These are phyloP conservation scores for Ogataea henricii DNA, from an alignment of 805 yeast species.

Conservation along the genomic window DNA sequence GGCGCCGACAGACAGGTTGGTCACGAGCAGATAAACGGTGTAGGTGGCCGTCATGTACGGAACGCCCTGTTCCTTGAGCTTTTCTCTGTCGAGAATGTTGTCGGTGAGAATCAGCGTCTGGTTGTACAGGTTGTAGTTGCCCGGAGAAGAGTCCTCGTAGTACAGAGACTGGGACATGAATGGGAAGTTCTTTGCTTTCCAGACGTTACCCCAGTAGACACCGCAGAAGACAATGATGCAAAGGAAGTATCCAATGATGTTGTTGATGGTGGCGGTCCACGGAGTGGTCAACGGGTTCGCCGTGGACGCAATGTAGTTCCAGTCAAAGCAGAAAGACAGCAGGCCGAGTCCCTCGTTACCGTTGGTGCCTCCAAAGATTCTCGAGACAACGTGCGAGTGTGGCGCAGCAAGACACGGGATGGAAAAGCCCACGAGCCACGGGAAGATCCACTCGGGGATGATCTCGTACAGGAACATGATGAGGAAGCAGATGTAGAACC, in stretches of 20 bases:
- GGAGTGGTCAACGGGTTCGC: slow-evolving; percentile 34
- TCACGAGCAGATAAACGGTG: slow-evolving; percentile 33
- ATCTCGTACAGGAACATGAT: slow-evolving; percentile 32
- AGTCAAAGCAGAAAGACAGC: slow-evolving; percentile 35
- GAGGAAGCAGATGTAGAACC: slow-evolving; percentile 27
- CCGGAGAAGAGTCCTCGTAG: slow-evolving; percentile 28
- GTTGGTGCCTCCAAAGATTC: slow-evolving; percentile 36
- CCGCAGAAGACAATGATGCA: slow-evolving; percentile 30
- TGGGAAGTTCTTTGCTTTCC: slow-evolving; percentile 37
- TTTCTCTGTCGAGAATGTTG: slow-evolving; percentile 26
- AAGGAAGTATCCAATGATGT: slow-evolving; percentile 33
- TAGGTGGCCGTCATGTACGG: slow-evolving; percentile 37
- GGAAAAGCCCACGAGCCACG: slow-evolving; percentile 33
- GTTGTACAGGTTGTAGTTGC: slow-evolving; percentile 31
- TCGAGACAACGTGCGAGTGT: slow-evolving; percentile 29
- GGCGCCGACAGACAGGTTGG: slow-evolving; percentile 37
- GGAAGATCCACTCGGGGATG: slow-evolving; percentile 36
- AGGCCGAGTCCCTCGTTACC: slow-evolving; percentile 37
- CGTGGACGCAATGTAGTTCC: slow-evolving; percentile 35
- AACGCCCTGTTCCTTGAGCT: slow-evolving; percentile 30
- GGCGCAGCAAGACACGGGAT: slow-evolving; percentile 34
- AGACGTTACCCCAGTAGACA: slow-evolving; percentile 37
- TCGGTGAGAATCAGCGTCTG: slow-evolving; percentile 32
- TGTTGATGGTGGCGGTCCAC: slow-evolving; percentile 31
- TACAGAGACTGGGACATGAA: slow-evolving; percentile 36